Percentiles rank a stretch among this genome's conserved stretches.
Conservation (phyloP, 164 flowering plant species). For the Taxillus chinensis region DNA sequence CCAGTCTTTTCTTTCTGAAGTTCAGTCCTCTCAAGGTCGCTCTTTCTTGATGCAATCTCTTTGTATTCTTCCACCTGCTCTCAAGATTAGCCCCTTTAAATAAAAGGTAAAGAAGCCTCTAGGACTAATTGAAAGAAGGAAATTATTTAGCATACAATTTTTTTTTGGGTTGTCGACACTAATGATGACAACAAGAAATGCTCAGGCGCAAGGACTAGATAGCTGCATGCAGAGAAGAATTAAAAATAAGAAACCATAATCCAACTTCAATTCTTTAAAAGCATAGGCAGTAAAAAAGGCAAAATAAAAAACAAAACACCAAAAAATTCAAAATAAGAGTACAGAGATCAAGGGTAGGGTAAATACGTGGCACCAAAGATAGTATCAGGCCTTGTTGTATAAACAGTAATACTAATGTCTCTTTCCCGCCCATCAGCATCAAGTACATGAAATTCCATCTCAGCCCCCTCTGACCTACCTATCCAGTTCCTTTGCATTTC, state of each 20-base stretch:
- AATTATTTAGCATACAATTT: conserved; percentile 42
- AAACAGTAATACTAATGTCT: conserved; percentile 51
- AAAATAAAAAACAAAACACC: not conserved
- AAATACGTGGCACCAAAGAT: conserved; percentile 93
- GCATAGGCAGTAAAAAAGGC: not conserved
- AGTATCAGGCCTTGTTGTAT: conserved; percentile 95
- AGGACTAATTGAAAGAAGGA: not conserved
- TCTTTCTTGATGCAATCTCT: conserved; percentile 73
- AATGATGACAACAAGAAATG: conserved; percentile 54
- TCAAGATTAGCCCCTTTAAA: conserved; percentile 15
- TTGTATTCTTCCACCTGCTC: conserved; percentile 87
- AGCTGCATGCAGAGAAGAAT: conserved; percentile 40
- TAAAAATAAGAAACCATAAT: conserved; percentile 5
- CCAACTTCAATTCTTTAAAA: not conserved
- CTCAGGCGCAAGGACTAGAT: conserved; percentile 93
- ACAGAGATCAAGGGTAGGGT: conserved; percentile 4
- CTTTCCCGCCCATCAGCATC: conserved; percentile 45
- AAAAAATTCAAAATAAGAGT: conserved; percentile 5
- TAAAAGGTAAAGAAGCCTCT: conserved; percentile 1
- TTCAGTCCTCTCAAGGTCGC: conserved; percentile 95
- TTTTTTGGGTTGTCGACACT: conserved; percentile 43
- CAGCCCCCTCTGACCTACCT: conserved; percentile 95
- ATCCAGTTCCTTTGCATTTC: conserved; percentile 99
- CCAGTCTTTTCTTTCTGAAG: conserved; percentile 98
- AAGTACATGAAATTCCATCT: conserved; percentile 59